Evolutionary conservation across 164 flowering plant genomes (phyloP).

Genomic region (Vitis amurensis): DNA sequence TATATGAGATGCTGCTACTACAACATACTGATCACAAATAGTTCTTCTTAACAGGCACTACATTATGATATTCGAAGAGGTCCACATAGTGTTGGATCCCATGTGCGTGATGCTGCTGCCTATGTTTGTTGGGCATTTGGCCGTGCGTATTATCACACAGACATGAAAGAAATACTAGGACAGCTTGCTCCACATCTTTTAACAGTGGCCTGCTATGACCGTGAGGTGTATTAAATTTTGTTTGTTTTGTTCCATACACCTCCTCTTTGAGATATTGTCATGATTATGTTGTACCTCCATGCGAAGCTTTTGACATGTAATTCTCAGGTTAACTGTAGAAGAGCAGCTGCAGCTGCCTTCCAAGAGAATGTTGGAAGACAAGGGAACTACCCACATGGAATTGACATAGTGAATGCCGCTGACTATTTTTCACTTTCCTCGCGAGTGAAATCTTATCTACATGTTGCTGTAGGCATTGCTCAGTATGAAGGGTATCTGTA

Average conservation of each 20-base stretch:
- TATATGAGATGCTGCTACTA: neutral
- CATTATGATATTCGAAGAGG: constrained; percentile 97
- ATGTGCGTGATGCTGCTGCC: constrained; percentile 99
- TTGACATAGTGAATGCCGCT: constrained; percentile 91
- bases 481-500: constrained; percentile 79
- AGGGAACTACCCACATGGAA: constrained; percentile 92
- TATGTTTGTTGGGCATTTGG: constrained; percentile 99
- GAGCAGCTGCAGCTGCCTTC: constrained; percentile 99
- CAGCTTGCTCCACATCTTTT: constrained; percentile 90
- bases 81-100: constrained; percentile 97
- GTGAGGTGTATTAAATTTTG: constrained; percentile 60
- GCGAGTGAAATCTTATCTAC: constrained; percentile 76
- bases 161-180: constrained; percentile 76
- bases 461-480: constrained; percentile 79
- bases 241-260: neutral
- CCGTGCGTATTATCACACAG: constrained; percentile 84
- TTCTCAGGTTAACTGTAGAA: constrained; percentile 93
- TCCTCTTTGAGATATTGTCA: neutral
- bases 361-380: constrained; percentile 99
- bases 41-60: constrained; percentile 58
- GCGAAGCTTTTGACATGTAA: constrained; percentile 5
- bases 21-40: neutral
- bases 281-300: neutral
- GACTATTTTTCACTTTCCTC: constrained; percentile 98
- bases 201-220: constrained; percentile 92